A percentile compares a stretch with the other conserved stretches of the same genome.
Evolutionary conservation across 2,329 filamentous ascomycete genomes (phyloP).

Genomic region (Hymenoscyphus fraxineus): DNA sequence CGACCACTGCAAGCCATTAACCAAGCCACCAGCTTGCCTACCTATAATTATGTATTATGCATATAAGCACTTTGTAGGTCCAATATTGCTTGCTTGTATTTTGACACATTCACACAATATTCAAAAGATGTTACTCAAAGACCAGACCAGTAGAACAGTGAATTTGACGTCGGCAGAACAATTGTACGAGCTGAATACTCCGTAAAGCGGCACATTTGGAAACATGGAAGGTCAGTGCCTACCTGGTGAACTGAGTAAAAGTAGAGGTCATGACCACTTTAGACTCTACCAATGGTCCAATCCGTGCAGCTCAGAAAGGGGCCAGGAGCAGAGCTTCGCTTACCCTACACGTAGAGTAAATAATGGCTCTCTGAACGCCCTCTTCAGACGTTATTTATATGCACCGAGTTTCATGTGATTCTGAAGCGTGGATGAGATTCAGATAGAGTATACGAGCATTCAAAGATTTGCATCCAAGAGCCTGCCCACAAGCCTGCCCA

Average conservation of each 20-base stretch:
- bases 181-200: no score
- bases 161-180: no score
- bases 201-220: no score
- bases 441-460: background rate
- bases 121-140: no score
- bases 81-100: no score
- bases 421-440: background rate
- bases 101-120: no score
- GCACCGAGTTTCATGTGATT: background rate
- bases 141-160: no score
- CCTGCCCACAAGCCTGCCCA: background rate
- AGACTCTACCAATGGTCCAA: background rate
- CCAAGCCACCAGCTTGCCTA: constrained; percentile 8
- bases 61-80: no score
- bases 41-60: no score
- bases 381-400: background rate
- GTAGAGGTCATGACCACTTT: background rate
- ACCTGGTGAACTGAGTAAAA: no score
- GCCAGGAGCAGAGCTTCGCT: background rate
- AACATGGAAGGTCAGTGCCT: no score
- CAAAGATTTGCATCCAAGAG: background rate
- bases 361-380: background rate
- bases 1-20: constrained; percentile 4
- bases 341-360: background rate
- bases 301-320: background rate